Evolutionary conservation across 2,329 filamentous ascomycete genomes (phyloP).

Genomic region (Microsporum canis): DNA sequence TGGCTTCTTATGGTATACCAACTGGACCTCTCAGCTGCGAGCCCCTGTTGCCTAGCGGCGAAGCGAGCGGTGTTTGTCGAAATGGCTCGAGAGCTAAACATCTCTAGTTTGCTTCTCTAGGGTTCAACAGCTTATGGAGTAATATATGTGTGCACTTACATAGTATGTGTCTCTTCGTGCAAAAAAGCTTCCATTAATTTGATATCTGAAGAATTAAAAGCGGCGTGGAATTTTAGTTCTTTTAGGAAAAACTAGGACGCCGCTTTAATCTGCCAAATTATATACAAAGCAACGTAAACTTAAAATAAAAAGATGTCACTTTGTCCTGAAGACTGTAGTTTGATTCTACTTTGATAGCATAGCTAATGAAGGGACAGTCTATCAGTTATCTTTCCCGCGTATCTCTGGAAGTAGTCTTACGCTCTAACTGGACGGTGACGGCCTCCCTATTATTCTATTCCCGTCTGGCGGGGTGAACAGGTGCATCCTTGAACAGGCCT

Average conservation of each 20-base stretch:
- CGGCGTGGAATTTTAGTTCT: background rate
- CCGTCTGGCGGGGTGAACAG: background rate
- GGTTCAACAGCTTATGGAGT: background rate
- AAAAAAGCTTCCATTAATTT: too few relatives aligned
- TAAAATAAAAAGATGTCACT: background rate
- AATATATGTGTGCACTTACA: too few relatives aligned
- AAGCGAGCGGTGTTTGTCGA: conserved; percentile 7
- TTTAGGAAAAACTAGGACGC: background rate
- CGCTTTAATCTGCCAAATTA: background rate
- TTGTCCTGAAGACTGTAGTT: background rate
- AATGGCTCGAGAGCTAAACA: conserved; percentile 11
- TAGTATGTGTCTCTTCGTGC: too few relatives aligned
- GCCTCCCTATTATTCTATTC: background rate
- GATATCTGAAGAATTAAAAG: background rate
- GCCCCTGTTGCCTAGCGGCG: conserved; percentile 1
- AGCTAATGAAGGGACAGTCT: background rate
- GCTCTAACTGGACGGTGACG: background rate
- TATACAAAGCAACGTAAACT: background rate
- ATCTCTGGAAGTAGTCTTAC: background rate
- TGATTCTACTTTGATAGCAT: background rate
- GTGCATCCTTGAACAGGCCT: conserved; percentile 1
- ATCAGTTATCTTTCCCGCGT: background rate
- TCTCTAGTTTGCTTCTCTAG: background rate
- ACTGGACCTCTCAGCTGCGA: background rate
- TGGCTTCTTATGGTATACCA: background rate